A percentile compares a stretch with the other conserved stretches of the same genome.
These are phyloP conservation scores for Capsicum baccatum DNA, from an alignment of 257 asterid species.

Conservation along the genomic window DNA sequence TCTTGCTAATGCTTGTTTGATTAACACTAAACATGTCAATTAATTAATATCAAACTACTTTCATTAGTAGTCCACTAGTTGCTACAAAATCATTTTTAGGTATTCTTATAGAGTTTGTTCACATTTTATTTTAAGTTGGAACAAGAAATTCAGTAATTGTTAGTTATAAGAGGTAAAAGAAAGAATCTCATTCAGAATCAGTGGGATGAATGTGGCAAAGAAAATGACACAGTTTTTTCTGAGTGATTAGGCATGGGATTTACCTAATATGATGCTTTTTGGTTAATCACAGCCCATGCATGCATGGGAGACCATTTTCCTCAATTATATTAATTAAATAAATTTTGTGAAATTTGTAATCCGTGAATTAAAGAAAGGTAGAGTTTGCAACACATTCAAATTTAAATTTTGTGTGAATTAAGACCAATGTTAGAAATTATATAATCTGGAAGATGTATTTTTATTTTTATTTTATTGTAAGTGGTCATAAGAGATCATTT, in stretches of 20 bases:
- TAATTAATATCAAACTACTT: background rate
- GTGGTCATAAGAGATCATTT: background rate
- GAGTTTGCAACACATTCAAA: background rate
- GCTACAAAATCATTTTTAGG: background rate
- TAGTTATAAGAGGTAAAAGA: background rate
- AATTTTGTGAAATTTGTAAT: background rate
- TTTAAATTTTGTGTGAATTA: background rate
- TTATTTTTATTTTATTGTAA: background rate
- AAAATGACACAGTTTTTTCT: background rate
- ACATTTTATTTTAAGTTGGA: conserved; percentile 3
- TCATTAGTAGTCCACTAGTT: background rate
- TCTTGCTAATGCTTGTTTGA: background rate
- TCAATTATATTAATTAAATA: background rate
- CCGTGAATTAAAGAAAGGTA: background rate
- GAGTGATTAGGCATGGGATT: background rate
- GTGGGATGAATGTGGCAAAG: background rate
- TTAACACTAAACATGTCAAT: background rate
- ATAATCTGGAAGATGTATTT: background rate
- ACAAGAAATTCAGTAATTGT: background rate
- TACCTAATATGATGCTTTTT: background rate
- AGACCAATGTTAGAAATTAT: background rate
- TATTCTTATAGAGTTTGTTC: background rate
- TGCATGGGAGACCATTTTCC: background rate
- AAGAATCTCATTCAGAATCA: background rate
- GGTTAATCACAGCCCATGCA: background rate